phyloP scores from a whole-genome alignment of 2,329 filamentous ascomycete genomes.

The Aspergillus persii region DNA sequence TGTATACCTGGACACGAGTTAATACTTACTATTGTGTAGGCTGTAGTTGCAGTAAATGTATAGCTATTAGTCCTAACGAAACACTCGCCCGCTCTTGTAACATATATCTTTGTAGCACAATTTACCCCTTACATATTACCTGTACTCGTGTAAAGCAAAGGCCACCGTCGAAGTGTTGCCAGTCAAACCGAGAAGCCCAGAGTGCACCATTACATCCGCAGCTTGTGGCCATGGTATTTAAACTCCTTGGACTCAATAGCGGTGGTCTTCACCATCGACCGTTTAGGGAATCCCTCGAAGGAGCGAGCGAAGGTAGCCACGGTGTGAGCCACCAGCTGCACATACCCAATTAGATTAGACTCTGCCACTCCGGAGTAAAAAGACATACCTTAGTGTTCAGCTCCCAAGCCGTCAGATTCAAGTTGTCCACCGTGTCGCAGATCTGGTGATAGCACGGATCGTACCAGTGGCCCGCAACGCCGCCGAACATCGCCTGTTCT shows the following conservation, averaged over 20 bases:
- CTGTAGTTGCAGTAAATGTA: no score
- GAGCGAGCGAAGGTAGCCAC: constrained; percentile 68
- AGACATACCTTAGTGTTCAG: constrained; percentile 50
- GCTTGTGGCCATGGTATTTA: constrained; percentile 17
- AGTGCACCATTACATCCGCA: constrained; percentile 12
- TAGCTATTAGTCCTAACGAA: no score
- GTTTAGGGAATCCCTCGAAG: constrained; percentile 64
- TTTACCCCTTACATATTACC: no score
- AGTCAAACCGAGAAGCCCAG: neutral
- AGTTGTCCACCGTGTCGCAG: constrained; percentile 53
- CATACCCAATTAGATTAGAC: neutral
- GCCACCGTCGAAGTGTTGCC: neutral
- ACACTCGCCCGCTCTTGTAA: no score
- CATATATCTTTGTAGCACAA: no score
- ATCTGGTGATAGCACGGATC: constrained; percentile 57
- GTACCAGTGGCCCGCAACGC: constrained; percentile 57
- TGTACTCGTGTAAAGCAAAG: no score
- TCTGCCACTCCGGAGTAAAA: neutral
- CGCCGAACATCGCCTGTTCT: constrained; percentile 66
- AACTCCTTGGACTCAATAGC: constrained; percentile 6
- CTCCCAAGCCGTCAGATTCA: constrained; percentile 54
- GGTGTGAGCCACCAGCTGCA: constrained; percentile 61
- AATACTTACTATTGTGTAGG: no score
- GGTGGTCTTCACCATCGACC: constrained; percentile 27
- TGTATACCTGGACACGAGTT: no score